Base-by-base conservation (phyloP, 2,329 filamentous ascomycete species). In the Leptographium procerum region DNA sequence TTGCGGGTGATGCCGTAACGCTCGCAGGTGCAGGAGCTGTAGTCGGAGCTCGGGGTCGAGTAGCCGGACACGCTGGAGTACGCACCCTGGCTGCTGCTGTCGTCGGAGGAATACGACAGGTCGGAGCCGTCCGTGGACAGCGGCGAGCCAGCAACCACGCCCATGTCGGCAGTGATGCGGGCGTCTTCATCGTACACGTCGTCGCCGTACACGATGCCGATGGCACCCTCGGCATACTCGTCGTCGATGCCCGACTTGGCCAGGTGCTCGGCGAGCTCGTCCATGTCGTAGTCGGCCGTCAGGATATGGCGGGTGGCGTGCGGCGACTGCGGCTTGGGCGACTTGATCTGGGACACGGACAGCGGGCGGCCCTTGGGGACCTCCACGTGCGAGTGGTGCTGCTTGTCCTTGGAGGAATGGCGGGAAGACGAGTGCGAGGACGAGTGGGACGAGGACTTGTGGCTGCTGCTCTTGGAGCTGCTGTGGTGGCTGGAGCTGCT, bases 1-100 rank as follows among this genome's bases (percentile, higher is more conserved):
- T 87, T 86, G 75, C 91, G 88, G 64, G 91, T 96, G 78, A 97
- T 95, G 67, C 91, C 92, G 78, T 94, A 96, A 76, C 91, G 89
- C 74, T 96, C 90, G 77, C 92, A 97, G 64, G 87, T 91, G 84
- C 94, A 97, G 71, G 81, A 82, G 68, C 81, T 86, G 75, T 84
- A 85, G 68, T 87, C 88, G 56, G 87, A 90, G 73, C 80, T 80
- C 62, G 87, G 87, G 62, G 85, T 88, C 78, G 89, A 90, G 72
- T 89, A 91, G 66, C 86, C 87, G 58, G 87, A 86, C 65, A 87
- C 79, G 61, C 84, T 86, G 43, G 85, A 91, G 74, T 77, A 87
- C 67, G 87, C 84, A n/a, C 59, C 53, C 22, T 54, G 34, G 58
- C 57, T 58, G 62, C 83, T 86, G 61, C 85, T 88, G 74, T 82